A percentile compares a stretch with the other conserved stretches of the same genome.
These are phyloP conservation scores for Dryas integrifolia DNA, from an alignment of 331 rosid genomes.

Conservation along the genomic window DNA sequence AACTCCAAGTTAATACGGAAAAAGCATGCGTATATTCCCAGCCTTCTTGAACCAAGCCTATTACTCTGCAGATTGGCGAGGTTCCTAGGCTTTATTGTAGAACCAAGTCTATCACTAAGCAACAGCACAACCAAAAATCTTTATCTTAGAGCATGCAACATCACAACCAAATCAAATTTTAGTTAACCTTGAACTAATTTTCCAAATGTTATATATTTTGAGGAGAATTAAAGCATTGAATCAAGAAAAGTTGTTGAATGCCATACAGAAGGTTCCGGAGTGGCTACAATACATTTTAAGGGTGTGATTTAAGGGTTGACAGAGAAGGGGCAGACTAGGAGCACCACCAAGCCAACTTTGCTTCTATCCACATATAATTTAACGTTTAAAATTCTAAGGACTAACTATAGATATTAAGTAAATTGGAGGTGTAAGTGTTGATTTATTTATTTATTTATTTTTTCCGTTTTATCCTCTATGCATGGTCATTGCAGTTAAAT, in stretches of 20 bases:
- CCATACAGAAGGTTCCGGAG: not conserved
- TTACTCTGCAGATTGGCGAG: too few species aligned
- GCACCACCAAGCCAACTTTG: not conserved
- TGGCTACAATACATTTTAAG: not conserved
- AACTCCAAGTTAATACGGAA: too few species aligned
- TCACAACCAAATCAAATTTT: not conserved
- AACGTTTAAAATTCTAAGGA: not conserved
- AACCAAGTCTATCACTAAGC: not conserved
- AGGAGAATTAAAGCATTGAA: too few species aligned
- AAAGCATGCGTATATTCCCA: too few species aligned
- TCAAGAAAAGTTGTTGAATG: not conserved
- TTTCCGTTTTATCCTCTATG: not conserved
- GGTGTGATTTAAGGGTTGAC: constrained; percentile 2
- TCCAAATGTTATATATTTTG: not conserved
- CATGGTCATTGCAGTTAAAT: not conserved
- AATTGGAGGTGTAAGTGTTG: not conserved
- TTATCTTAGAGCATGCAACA: not conserved
- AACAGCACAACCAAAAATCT: too few species aligned
- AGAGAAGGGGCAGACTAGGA: not conserved
- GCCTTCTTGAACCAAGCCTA: too few species aligned
- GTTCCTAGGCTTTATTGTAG: not conserved
- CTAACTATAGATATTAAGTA: not conserved
- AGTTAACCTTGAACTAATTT: not conserved
- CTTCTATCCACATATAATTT: not conserved
- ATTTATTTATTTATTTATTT: not conserved